Conservation (phyloP, 345 rosid species). For the Populus tremula region DNA sequence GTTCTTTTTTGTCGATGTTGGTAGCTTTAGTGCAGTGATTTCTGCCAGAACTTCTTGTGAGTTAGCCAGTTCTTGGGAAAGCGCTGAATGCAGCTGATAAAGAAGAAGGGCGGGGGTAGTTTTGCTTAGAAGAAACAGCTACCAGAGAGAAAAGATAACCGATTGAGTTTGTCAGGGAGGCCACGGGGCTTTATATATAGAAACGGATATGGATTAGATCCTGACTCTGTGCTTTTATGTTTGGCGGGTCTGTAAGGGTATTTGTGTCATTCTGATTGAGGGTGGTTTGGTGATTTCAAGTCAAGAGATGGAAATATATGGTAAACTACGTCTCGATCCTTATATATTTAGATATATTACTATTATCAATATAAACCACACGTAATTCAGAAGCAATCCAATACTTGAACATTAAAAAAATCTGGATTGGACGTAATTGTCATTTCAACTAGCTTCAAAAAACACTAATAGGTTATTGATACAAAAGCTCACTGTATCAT, state of each 20-base stretch:
- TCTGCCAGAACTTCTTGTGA: constrained; percentile 57
- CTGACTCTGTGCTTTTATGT: not conserved
- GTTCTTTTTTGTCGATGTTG: constrained; percentile 33
- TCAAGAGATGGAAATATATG: too few relatives aligned
- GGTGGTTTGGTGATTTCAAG: not conserved
- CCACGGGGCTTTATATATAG: constrained; percentile 24
- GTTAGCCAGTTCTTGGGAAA: constrained; percentile 74
- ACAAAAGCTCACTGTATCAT: too few relatives aligned
- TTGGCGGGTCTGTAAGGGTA: not conserved
- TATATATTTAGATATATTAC: not conserved
- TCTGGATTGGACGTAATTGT: too few relatives aligned
- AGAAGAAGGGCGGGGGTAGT: not conserved
- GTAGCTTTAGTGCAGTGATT: constrained; percentile 20
- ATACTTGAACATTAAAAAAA: not conserved
- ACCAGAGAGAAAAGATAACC: not conserved
- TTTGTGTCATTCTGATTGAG: not conserved
- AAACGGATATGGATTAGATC: not conserved
- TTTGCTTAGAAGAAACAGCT: not conserved
- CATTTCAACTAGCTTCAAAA: too few relatives aligned
- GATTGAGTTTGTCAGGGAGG: not conserved
- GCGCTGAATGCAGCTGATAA: not conserved
- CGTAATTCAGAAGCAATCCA: not conserved
- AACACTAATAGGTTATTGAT: too few relatives aligned
- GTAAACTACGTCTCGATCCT: not conserved
- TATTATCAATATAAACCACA: not conserved